Evolutionary conservation across 1,139 yeast species (phyloP), one percentile per base, ranked within the genome.

Genomic region (Blastobotrys persicus): DNA sequence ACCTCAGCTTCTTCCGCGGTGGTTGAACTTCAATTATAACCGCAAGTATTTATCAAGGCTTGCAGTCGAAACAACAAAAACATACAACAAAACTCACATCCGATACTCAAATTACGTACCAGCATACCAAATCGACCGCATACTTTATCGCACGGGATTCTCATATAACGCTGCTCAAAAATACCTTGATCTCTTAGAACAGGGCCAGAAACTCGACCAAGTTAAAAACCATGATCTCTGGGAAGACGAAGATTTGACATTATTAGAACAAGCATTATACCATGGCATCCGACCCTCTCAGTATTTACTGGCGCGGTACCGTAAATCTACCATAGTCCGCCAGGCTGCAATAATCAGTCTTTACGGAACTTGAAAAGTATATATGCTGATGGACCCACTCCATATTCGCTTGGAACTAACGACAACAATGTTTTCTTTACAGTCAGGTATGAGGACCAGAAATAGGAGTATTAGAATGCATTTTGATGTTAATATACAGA

Each of bases 141-240:
- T 34, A 6, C 39, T 34, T 4, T 34, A 34, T 34, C 18, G 39
- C 4, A 34, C 39, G 4, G 39, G 39, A 11, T 34, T 34, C 39
- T 14, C 39, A 5, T 7, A n/a, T n/a, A 17, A 34, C 11, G 20
- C 39, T 7, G 9, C 39, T 4, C 13, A 34, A 3, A 13, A 17
- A 6, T 34, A 34, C 20, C 20, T 34, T 6, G 12, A 34, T 6
- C 9, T 7, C 4, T 4, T 17, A 12, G 17, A n/a, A 9, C 17
- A 13, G 20, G 39, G 39, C 18, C 18, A n/a, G 12, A 4, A 4
- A 16, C 11, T 34, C 4, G 39, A 17, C 18, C 17, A 12, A 12
- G 20, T 7, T 6, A 12, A 34, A 14, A 12, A 16, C 39, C 4
- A 7, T 11, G 18, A 34, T 13, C 19, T 13, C 18, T 34, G 39